A percentile compares a stretch with the other conserved stretches of the same genome.
These are phyloP conservation scores for Chenopodium quinoa DNA, from an alignment of 148 eudicot species.

Conservation along the genomic window DNA sequence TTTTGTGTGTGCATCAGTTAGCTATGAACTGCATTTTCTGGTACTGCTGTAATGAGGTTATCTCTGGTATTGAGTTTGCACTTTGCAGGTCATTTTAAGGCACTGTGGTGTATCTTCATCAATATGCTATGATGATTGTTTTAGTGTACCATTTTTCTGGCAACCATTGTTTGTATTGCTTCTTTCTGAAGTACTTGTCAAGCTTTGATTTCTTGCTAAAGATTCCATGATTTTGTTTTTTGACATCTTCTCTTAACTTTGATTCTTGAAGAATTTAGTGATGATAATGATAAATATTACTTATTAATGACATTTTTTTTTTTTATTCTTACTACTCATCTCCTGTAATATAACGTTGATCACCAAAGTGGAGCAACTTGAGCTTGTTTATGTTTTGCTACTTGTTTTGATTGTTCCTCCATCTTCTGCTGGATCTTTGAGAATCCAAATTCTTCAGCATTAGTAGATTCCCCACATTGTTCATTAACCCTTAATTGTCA, in stretches of 20 bases:
- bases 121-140: not conserved
- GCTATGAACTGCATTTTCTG: not conserved
- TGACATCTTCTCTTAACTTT: no score
- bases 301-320: not conserved
- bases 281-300: not conserved
- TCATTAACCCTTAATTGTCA: not conserved
- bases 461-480: not conserved
- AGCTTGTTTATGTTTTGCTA: not conserved
- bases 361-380: not conserved
- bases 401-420: no score
- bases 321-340: not conserved
- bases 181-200: not conserved
- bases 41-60: not conserved
- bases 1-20: not conserved
- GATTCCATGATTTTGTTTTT: not conserved
- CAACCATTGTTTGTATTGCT: no score
- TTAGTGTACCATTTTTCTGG: not conserved
- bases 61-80: not conserved
- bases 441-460: no score
- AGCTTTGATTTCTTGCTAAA: not conserved
- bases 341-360: no score
- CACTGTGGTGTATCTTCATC: not conserved
- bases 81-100: not conserved
- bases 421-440: no score
- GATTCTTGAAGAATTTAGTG: no score